Evolutionary conservation across 2,329 filamentous ascomycete genomes (phyloP).

Genomic region (Colletotrichum sansevieriae): DNA sequence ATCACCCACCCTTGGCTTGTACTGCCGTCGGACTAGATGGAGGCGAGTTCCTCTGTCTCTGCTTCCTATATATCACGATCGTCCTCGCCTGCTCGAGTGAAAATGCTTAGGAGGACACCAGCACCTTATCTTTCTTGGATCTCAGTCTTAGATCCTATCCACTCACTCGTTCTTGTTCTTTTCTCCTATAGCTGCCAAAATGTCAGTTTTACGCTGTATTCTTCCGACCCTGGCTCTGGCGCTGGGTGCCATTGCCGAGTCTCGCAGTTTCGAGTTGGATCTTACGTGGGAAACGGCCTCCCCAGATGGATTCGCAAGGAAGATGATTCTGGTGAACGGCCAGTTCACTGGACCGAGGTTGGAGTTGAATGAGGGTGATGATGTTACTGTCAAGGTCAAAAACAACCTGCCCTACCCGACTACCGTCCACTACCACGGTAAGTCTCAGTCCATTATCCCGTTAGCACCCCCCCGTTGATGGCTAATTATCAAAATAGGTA

Average conservation of each 20-base stretch:
- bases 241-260: constrained; percentile 37
- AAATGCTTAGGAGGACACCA: constrained; percentile 18
- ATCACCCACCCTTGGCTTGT: constrained; percentile 34
- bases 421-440: constrained; percentile 65
- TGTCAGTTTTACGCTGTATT: constrained; percentile 40
- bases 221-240: constrained; percentile 39
- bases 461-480: background rate
- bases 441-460: background rate
- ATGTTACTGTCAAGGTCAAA: constrained; percentile 57
- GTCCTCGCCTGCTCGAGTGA: constrained; percentile 20
- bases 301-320: constrained; percentile 59
- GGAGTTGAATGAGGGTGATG: constrained; percentile 64
- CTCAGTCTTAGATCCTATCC: constrained; percentile 38
- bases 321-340: constrained; percentile 68
- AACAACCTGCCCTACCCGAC: constrained; percentile 63
- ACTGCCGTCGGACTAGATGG: constrained; percentile 15
- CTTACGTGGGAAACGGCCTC: constrained; percentile 54
- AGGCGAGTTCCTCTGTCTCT: constrained; percentile 34
- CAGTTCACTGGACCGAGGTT: constrained; percentile 73
- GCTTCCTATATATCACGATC: constrained; percentile 41
- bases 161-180: constrained; percentile 36
- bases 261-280: constrained; percentile 45
- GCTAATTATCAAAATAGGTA: constrained; percentile 47
- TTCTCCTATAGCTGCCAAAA: constrained; percentile 34
- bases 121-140: constrained; percentile 31